Conservation (phyloP, 352 stramenopile genomes). For the Blastocystis sp. region DNA sequence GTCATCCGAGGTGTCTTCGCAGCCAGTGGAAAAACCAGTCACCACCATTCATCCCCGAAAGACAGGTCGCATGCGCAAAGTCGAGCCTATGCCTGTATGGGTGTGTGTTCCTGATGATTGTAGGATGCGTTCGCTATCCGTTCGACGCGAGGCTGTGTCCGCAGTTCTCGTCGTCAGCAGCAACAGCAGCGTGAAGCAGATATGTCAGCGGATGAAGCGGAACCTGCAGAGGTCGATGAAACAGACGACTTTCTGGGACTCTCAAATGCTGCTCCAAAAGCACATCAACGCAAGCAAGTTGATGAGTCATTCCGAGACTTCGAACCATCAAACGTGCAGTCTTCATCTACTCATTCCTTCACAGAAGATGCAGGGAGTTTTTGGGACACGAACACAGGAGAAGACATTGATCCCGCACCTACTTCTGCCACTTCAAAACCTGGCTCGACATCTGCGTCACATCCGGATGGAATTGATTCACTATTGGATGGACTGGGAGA, state of each 20-base stretch:
- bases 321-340: neutral
- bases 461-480: neutral
- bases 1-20: neutral
- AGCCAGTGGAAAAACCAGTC: neutral
- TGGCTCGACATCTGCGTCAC: neutral
- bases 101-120: neutral
- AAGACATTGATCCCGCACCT: neutral
- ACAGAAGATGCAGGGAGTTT: slow-evolving; percentile 1
- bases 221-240: neutral
- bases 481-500: neutral
- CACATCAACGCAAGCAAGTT: neutral
- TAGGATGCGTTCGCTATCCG: slow-evolving; percentile 47
- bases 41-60: neutral
- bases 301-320: slow-evolving; percentile 5
- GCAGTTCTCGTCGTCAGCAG: slow-evolving; percentile 5
- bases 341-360: neutral
- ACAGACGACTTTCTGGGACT: slow-evolving; percentile 18
- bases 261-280: neutral
- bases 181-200: neutral
- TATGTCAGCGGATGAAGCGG: neutral
- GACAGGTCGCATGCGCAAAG: neutral
- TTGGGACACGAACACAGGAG: slow-evolving; percentile 16
- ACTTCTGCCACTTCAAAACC: neutral
- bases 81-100: slow-evolving; percentile 15
- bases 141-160: neutral